Evolutionary conservation across 306 rosid species (phyloP).

Genomic region (Ammopiptanthus mongolicus): DNA sequence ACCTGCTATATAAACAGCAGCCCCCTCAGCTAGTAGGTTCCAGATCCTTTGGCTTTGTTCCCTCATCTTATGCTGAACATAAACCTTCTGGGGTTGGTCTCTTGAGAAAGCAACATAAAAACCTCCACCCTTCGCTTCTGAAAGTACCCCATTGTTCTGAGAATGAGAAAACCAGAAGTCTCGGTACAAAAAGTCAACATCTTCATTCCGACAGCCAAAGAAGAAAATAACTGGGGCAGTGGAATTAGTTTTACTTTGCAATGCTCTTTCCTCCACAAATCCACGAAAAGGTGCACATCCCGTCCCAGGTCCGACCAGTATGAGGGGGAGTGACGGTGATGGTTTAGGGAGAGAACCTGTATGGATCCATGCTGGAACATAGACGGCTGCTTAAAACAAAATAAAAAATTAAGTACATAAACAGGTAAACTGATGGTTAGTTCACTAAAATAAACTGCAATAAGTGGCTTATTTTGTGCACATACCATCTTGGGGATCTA

Average conservation of each 20-base stretch:
- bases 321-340: slow-evolving; percentile 68
- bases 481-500: slow-evolving; percentile 65
- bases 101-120: slow-evolving; percentile 85
- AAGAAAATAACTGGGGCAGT: slow-evolving; percentile 78
- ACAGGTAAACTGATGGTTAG: background rate
- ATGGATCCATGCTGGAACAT: slow-evolving; percentile 69
- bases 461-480: background rate
- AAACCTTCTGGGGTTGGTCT: slow-evolving; percentile 75
- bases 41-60: slow-evolving; percentile 66
- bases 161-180: slow-evolving; percentile 75
- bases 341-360: slow-evolving; percentile 84
- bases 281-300: slow-evolving; percentile 95
- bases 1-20: slow-evolving; percentile 81
- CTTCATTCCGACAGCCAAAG: slow-evolving; percentile 77
- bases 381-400: slow-evolving; percentile 39
- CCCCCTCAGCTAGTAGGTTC: slow-evolving; percentile 67
- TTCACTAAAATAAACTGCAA: background rate
- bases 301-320: slow-evolving; percentile 90
- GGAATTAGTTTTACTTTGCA: slow-evolving; percentile 40
- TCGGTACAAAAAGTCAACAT: slow-evolving; percentile 64
- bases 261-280: slow-evolving; percentile 78
- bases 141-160: slow-evolving; percentile 56
- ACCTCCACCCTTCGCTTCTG: slow-evolving; percentile 79
- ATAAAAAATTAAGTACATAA: slow-evolving; percentile 7
- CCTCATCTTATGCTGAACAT: slow-evolving; percentile 84